Evolutionary conservation across 169 alveolate genomes (phyloP), one percentile per base, ranked within the genome.

Genomic region (Theileria parva): DNA sequence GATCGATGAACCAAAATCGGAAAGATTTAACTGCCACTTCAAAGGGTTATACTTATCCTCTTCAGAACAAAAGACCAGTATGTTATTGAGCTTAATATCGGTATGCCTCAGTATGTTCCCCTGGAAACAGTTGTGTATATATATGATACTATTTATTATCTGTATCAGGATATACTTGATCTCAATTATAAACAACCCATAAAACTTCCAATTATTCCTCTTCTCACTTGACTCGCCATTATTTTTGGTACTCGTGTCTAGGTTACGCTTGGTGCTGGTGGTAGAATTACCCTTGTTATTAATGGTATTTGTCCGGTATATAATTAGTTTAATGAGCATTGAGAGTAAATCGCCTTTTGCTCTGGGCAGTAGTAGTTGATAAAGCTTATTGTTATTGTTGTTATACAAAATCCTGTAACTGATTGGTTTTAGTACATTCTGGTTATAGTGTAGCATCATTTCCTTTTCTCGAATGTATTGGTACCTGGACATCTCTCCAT

Each of bases 391-490:
- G 32, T 86, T 86, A 17, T 84, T 77, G 13, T 21, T 9, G 32
- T 32, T 77, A 44, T 59, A 55, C 34, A 50, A 21, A 34, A 53
- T 37, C 50, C 91, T 53, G 44, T 91, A 87, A 39, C 92, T 75
- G 72, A 87, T 32, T 12, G 94, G 94, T 72, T 87, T 86, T 51
- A 90, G 73, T 44, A 90, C 94, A 66, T 90, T 77, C 23, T 88
- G 73, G 69, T 90, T 76, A 67, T 86, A 90, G 72, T 90, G 94
- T 27, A 87, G 73, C 91, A 90, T 76, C 78, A 90, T 72, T 66
- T 90, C 94, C 76, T 87, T 89, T 55, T 90, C 94, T 48, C 94
- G 77, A 39, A 90, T 81, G 77, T 87, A 90, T 70, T 90, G 94
- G 73, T 74, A 77, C n/a, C 90, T 44, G 44, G 86, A 74, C 15